Evolutionary conservation across 345 rosid species (phyloP).

Genomic region (Eucalyptus melliodora): DNA sequence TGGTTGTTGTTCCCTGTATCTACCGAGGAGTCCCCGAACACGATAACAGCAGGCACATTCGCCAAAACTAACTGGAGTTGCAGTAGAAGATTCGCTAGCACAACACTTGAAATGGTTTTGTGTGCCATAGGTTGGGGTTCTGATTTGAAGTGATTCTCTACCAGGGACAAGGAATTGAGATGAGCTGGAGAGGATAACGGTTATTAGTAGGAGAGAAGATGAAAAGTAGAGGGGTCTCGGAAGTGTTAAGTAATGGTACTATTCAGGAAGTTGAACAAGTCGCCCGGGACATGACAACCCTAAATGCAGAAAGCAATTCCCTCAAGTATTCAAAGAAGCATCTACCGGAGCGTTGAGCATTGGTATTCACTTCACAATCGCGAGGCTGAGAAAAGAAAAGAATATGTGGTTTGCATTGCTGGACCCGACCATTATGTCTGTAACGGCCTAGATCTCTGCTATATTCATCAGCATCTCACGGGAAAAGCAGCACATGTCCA

Average conservation of each 20-base stretch:
- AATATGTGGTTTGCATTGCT: background rate
- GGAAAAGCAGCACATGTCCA: background rate
- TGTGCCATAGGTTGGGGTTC: slow-evolving; percentile 11
- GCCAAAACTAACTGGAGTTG: slow-evolving; percentile 12
- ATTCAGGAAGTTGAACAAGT: background rate
- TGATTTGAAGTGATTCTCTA: background rate
- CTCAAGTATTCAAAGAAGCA: background rate
- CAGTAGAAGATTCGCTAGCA: slow-evolving; percentile 12
- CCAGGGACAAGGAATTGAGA: background rate
- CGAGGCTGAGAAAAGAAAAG: background rate
- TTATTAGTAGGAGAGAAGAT: background rate
- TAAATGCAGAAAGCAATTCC: background rate
- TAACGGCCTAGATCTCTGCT: background rate
- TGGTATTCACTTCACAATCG: background rate
- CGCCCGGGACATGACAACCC: background rate
- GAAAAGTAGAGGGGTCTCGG: background rate
- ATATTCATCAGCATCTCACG: background rate
- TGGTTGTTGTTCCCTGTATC: slow-evolving; percentile 83
- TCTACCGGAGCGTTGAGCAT: background rate
- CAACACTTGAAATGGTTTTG: background rate
- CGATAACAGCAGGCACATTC: slow-evolving; percentile 51
- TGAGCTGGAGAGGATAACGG: background rate
- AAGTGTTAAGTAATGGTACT: background rate
- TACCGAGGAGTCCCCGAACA: slow-evolving; percentile 69
- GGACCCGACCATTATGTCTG: background rate